Percentiles rank a stretch among this genome's conserved stretches.
Conservation (phyloP, 2,329 filamentous ascomycete genomes). For the Sporothrix brunneoviolacea region DNA sequence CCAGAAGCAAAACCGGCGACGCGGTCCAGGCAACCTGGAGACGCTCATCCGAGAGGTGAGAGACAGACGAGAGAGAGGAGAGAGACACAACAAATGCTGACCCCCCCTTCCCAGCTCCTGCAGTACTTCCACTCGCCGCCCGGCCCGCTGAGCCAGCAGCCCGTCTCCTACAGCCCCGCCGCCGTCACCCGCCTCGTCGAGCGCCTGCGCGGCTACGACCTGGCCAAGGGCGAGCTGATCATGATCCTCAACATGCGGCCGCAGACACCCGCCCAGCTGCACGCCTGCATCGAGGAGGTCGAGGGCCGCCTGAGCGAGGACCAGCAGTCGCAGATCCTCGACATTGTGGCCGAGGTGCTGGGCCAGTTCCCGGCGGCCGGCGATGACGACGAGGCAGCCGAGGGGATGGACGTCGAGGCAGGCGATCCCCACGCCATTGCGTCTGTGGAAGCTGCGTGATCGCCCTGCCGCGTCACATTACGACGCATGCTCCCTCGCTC, state of each 20-base stretch:
- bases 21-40: constrained; percentile 49
- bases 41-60: constrained; percentile 59
- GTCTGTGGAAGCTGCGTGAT: too few relatives aligned
- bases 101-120: constrained; percentile 12
- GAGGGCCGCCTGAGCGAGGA: constrained; percentile 52
- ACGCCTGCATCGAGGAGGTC: constrained; percentile 60
- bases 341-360: constrained; percentile 50
- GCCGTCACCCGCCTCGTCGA: constrained; percentile 49
- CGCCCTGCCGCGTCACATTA: too few relatives aligned
- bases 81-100: neutral
- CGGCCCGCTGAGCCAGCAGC: constrained; percentile 49
- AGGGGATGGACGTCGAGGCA: constrained; percentile 18
- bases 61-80: constrained; percentile 1
- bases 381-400: constrained; percentile 28
- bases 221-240: constrained; percentile 62
- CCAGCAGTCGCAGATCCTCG: constrained; percentile 52
- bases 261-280: constrained; percentile 48
- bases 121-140: constrained; percentile 41
- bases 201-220: constrained; percentile 48
- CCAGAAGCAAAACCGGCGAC: constrained; percentile 44
- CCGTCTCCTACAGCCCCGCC: constrained; percentile 44
- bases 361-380: constrained; percentile 41
- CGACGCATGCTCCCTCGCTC: constrained; percentile 47
- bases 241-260: constrained; percentile 64
- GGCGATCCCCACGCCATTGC: too few relatives aligned